Conservation (phyloP, 106 monocot genomes). For the Dendrobium chrysotoxum region DNA sequence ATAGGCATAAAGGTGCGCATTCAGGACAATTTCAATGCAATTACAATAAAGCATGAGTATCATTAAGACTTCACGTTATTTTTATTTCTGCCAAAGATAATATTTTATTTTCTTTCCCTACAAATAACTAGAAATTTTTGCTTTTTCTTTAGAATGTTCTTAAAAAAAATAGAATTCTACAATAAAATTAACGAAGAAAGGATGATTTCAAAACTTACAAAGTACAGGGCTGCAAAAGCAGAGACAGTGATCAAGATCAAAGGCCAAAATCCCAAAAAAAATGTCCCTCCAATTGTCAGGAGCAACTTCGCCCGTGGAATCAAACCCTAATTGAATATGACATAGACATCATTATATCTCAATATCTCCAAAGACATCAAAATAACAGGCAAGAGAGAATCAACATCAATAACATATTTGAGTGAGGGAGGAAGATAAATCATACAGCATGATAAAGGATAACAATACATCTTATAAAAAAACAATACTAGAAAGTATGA, state of each 20-base stretch:
- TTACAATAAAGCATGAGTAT: too few relatives aligned
- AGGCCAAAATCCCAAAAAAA: constrained; percentile 87
- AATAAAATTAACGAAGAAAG: not conserved
- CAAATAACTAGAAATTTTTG: not conserved
- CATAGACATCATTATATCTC: not conserved
- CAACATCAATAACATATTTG: not conserved
- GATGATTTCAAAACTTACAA: constrained; percentile 37
- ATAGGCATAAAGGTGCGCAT: too few relatives aligned
- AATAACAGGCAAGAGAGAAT: not conserved
- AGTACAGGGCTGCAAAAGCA: constrained; percentile 54
- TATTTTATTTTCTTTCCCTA: not conserved
- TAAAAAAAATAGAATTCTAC: constrained; percentile 1
- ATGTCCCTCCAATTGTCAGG: constrained; percentile 70
- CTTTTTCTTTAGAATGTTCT: not conserved
- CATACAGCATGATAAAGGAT: not conserved
- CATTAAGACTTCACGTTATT: not conserved
- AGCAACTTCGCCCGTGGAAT: constrained; percentile 86
- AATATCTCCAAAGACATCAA: not conserved
- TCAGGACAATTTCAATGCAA: too few relatives aligned
- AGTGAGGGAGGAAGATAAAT: not conserved
- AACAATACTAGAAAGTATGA: not conserved
- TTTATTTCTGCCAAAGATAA: not conserved
- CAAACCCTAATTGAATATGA: constrained; percentile 45
- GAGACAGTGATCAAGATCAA: constrained; percentile 51
- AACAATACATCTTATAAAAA: not conserved